These are phyloP conservation scores for Saccharomycopsis lassenensis DNA, from an alignment of 805 yeast genomes.

Conservation along the genomic window DNA sequence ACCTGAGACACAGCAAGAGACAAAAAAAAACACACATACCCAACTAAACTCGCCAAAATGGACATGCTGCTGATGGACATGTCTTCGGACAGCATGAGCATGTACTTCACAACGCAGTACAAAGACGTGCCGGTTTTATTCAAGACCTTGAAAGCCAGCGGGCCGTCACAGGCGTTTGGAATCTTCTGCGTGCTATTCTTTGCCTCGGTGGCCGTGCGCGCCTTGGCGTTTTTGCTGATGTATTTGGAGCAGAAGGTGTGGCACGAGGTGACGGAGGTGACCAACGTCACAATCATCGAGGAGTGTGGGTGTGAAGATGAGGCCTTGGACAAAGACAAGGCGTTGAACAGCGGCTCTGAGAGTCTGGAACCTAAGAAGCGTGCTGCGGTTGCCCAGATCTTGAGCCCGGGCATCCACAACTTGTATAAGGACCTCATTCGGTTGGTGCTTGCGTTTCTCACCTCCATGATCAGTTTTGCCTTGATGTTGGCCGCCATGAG, in stretches of 20 bases:
- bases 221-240: slow-evolving; percentile 45
- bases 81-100: slow-evolving; percentile 38
- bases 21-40: no score
- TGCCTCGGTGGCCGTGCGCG: slow-evolving; percentile 47
- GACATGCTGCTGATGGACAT: slow-evolving; percentile 20
- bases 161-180: slow-evolving; percentile 59
- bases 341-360: no score
- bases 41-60: no score
- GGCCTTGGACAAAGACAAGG: slow-evolving; percentile 18
- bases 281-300: slow-evolving; percentile 18
- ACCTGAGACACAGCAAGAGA: no score
- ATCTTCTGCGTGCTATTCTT: slow-evolving; percentile 53
- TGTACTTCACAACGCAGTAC: slow-evolving; percentile 41
- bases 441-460: slow-evolving; percentile 41
- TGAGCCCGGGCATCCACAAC: slow-evolving; percentile 27
- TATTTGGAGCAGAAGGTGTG: slow-evolving; percentile 61
- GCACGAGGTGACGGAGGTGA: slow-evolving; percentile 31
- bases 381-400: slow-evolving; percentile 24
- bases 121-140: slow-evolving; percentile 54
- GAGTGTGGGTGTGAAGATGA: slow-evolving; percentile 27
- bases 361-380: no score
- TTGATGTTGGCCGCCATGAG: slow-evolving; percentile 76
- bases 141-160: slow-evolving; percentile 38
- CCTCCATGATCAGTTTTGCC: slow-evolving; percentile 59
- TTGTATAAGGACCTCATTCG: slow-evolving; percentile 45